Base-by-base conservation (phyloP, 2,329 filamentous ascomycete species). In the Blumeriella jaapii region DNA sequence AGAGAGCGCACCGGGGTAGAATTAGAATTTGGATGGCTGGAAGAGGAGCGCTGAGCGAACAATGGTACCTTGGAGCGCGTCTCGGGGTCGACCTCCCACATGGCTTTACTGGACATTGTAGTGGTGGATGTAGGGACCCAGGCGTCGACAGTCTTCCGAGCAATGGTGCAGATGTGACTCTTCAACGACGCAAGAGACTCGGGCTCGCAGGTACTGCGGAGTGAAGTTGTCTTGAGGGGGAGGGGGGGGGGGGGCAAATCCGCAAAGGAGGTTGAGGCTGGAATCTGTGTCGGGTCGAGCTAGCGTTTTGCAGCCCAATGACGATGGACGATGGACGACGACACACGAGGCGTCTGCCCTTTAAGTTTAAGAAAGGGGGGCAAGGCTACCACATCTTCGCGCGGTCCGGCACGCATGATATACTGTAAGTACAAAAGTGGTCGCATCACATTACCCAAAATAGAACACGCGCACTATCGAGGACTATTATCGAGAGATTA, bases 1-100 rank as follows among this genome's bases (percentile, higher is more conserved):
- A 58, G 41, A 44, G 36, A 32, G 16, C n/a, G n/a, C n/a, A n/a
- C n/a, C n/a, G n/a, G n/a, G n/a, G 13, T 24, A 25, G 19, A 30
- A 34, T 33, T 16, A 27, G 14, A 2, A 27, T 26, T 31, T 15
- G 5, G 5, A 12, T 6, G 3, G 28, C 13, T 10, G 10, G 13
- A 16, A 10, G 11, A 17, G 12, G n/a, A 29, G 18, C 25, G 12
- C 17, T 29, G 19, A 11, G 33, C 9, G 8, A 7, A 11, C 7
- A 11, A 24, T 34, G 57, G 51, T 64, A 93, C 87, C 76, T 96
- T 96, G 56, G 82, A 85, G 63, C 85, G 77, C 43, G 89, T 96
- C 68, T 96, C 89, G 31, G 91, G 91, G 62, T 98, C 91, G 48
- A 98, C 86, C 66, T 98, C 91, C 91, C 91, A 98, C 82, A 94